Conservation (phyloP, 2,329 filamentous ascomycete genomes). For the Exophiala alcalophila region DNA sequence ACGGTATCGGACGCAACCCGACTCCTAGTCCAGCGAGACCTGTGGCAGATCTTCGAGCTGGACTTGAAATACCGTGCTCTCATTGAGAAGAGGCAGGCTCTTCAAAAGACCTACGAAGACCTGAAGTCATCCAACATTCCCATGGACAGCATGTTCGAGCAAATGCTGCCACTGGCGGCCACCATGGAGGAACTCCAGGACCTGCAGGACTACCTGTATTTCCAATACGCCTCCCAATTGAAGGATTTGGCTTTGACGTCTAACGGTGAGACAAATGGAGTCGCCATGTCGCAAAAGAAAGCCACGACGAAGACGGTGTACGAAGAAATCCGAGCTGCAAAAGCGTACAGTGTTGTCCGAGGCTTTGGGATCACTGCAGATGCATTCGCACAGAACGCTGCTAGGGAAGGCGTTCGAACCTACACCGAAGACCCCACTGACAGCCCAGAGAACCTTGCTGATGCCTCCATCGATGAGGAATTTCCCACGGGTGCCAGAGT, state of each 20-base stretch:
- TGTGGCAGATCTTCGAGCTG: constrained; percentile 92
- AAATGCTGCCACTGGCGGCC: constrained; percentile 73
- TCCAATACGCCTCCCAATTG: constrained; percentile 80
- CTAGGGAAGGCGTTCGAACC: constrained; percentile 72
- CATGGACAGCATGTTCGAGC: constrained; percentile 71
- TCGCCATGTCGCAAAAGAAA: constrained; percentile 72
- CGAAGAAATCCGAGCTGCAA: constrained; percentile 78
- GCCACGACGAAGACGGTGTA: constrained; percentile 77
- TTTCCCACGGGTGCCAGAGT: constrained; percentile 75
- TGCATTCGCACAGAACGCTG: constrained; percentile 79
- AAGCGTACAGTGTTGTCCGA: constrained; percentile 76
- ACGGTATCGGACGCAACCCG: constrained; percentile 78
- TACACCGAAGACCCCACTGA: constrained; percentile 80
- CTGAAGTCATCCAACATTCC: constrained; percentile 65
- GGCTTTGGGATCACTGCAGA: constrained; percentile 90
- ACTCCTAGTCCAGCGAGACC: constrained; percentile 83
- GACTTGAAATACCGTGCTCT: constrained; percentile 94
- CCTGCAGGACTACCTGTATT: constrained; percentile 92
- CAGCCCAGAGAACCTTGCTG: constrained; percentile 81
- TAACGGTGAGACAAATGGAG: constrained; percentile 56
- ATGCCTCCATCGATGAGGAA: constrained; percentile 67
- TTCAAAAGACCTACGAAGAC: constrained; percentile 75
- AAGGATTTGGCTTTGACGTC: constrained; percentile 71
- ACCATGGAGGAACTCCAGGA: constrained; percentile 97
- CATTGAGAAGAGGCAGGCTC: constrained; percentile 82